These are phyloP conservation scores for Zalaria sp. DNA, from an alignment of 2,329 filamentous ascomycete genomes.

Conservation along the genomic window DNA sequence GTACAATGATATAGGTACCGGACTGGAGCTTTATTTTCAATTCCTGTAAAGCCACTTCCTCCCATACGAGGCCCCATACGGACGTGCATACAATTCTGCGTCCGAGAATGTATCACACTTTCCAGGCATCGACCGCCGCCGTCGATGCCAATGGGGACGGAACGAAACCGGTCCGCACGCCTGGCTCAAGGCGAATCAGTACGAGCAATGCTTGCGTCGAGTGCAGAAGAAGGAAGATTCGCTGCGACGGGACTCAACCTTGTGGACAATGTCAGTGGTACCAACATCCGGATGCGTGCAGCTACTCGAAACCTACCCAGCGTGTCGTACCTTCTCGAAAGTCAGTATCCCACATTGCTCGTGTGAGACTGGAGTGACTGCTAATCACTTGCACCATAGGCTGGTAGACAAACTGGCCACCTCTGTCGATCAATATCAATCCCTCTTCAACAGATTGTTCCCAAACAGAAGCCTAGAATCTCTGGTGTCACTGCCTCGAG, in stretches of 20 bases:
- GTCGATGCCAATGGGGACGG: constrained; percentile 19
- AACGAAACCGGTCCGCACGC: constrained; percentile 20
- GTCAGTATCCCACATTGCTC: constrained; percentile 41
- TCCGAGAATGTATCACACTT: constrained; percentile 29
- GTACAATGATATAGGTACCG: no score
- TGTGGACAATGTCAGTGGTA: constrained; percentile 75
- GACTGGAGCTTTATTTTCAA: no score
- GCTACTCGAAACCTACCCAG: constrained; percentile 69
- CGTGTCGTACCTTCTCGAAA: constrained; percentile 65
- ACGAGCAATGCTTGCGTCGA: constrained; percentile 55
- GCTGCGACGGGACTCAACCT: constrained; percentile 68
- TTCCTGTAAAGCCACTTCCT: no score
- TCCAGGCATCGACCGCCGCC: constrained; percentile 21
- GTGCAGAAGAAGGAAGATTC: constrained; percentile 69
- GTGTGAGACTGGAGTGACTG: not conserved
- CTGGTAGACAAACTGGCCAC: constrained; percentile 37
- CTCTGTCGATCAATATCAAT: constrained; percentile 32
- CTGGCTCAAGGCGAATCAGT: constrained; percentile 29
- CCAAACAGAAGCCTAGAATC: constrained; percentile 26
- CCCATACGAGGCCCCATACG: no score
- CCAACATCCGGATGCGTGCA: constrained; percentile 63
- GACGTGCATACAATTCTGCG: no score
- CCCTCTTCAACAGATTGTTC: constrained; percentile 27
- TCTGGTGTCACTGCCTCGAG: constrained; percentile 24
- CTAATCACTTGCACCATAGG: constrained; percentile 32